Percentiles rank a stretch among this genome's conserved stretches.
Evolutionary conservation across 257 asterid species (phyloP).

Genomic region (Nicotiana otophora): DNA sequence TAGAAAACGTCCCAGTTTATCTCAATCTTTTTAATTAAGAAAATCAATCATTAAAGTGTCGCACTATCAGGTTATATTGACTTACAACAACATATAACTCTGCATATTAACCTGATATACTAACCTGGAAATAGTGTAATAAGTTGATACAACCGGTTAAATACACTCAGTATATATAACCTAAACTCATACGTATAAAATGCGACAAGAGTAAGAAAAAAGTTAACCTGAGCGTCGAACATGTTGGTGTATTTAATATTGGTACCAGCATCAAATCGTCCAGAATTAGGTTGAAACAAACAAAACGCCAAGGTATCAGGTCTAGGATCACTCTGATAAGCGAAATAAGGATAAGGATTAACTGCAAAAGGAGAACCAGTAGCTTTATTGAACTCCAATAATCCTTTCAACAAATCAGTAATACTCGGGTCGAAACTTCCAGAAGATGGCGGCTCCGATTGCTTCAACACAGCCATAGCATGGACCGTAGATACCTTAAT

Average conservation of each 20-base stretch:
- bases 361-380: slow-evolving; percentile 63
- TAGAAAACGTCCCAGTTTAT: neutral
- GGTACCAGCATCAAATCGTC: slow-evolving; percentile 55
- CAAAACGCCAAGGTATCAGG: slow-evolving; percentile 67
- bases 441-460: slow-evolving; percentile 65
- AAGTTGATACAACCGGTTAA: neutral
- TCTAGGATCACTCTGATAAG: slow-evolving; percentile 61
- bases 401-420: slow-evolving; percentile 48
- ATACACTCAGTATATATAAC: neutral
- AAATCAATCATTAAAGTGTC: neutral
- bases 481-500: slow-evolving; percentile 72
- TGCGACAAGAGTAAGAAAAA: neutral
- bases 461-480: slow-evolving; percentile 52
- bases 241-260: slow-evolving; percentile 59
- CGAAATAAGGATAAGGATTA: slow-evolving; percentile 72
- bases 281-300: slow-evolving; percentile 62
- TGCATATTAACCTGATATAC: neutral
- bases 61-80: neutral
- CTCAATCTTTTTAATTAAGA: neutral
- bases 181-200: neutral
- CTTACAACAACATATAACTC: neutral
- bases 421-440: slow-evolving; percentile 49
- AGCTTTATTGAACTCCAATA: slow-evolving; percentile 44
- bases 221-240: slow-evolving; percentile 72
- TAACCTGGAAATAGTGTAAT: neutral